Percentiles rank a stretch among this genome's conserved stretches.
These are phyloP conservation scores for Kodamaea kaohsiungensis DNA, from an alignment of 805 yeast species.

Conservation along the genomic window DNA sequence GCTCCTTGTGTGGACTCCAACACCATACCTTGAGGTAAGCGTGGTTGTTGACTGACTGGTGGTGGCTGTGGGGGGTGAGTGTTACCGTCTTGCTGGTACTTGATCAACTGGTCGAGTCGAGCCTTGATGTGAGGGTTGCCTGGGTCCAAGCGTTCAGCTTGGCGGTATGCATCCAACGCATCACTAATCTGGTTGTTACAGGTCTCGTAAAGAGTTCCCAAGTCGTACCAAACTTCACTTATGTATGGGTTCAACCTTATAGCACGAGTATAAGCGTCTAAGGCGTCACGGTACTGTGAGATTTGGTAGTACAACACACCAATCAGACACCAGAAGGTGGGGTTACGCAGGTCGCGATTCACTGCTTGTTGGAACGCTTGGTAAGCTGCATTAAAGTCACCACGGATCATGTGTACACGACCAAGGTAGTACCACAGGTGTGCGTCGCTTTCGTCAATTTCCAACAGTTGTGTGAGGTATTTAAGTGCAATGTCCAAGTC, in stretches of 20 bases:
- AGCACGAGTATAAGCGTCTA: constrained; percentile 97
- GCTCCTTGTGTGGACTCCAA: constrained; percentile 43
- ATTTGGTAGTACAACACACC: constrained; percentile 97
- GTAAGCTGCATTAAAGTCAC: constrained; percentile 93
- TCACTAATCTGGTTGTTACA: constrained; percentile 95
- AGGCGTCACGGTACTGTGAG: constrained; percentile 92
- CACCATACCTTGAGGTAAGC: constrained; percentile 65
- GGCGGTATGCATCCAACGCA: constrained; percentile 95
- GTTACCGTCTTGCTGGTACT: constrained; percentile 69
- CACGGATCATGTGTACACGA: constrained; percentile 94
- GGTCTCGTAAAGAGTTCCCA: constrained; percentile 95
- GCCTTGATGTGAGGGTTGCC: constrained; percentile 92
- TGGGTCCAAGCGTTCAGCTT: constrained; percentile 95
- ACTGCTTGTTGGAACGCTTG: constrained; percentile 99
- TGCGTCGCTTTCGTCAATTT: constrained; percentile 87
- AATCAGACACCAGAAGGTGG: constrained; percentile 96
- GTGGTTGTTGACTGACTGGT: constrained; percentile 63
- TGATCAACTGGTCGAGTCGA: constrained; percentile 80
- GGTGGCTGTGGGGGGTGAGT: constrained; percentile 66
- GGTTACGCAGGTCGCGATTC: constrained; percentile 92
- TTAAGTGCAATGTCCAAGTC: constrained; percentile 83
- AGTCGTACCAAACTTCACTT: constrained; percentile 97
- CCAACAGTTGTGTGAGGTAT: constrained; percentile 82
- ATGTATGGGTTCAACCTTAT: constrained; percentile 94
- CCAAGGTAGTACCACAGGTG: constrained; percentile 98